Evolutionary conservation across 164 flowering plant genomes (phyloP), one percentile per base, ranked within the genome.

Genomic region (Amborella trichopoda): DNA sequence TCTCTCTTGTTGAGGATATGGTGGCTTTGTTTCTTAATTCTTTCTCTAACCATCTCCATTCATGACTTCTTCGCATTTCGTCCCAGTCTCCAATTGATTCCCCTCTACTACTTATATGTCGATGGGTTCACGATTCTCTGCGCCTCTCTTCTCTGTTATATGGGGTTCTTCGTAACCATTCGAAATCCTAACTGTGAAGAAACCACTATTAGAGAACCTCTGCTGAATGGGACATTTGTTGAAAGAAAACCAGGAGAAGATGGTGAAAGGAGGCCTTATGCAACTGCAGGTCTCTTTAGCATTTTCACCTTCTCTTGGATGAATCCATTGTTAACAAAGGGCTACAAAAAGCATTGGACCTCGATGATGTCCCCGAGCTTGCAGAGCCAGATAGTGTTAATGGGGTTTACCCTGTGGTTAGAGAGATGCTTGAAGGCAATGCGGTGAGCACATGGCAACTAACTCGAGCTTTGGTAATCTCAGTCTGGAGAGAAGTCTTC

Each of bases 341-440:
- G 78, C 3, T 41, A 58, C 6, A 62, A 49, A 76, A 70, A 48
- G 41, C 58, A 5, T 23, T 76, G 28, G 69, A 68, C 52, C 66
- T 68, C 44, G 72, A 66, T 23, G 81, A 73, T 55, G 61, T 76
- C 49, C 81, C 81, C 28, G 57, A 57, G 43, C 63, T 73, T 26
- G 60, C 55, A 13, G 21, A 26, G 20, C 10, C 2, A 0, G 68
- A 71, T 42, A 56, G 64, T 17, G 76, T 58, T 12, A 30, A 46
- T 11, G 64, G 48, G 37, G 49, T 68, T 5, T 68, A 46, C 43
- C 50, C 62, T 21, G 41, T 41, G 33, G 61, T 71, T 33, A 55
- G 38, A 37, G 36, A 28, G 23, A 56, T 40, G 30, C 62, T 71
- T 8, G 65, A 59, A 19, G 44, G 44, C 25, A 27, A 38, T 34